phyloP scores from a whole-genome alignment of 2,329 filamentous ascomycete species.

The Pseudonectria foliicola region DNA sequence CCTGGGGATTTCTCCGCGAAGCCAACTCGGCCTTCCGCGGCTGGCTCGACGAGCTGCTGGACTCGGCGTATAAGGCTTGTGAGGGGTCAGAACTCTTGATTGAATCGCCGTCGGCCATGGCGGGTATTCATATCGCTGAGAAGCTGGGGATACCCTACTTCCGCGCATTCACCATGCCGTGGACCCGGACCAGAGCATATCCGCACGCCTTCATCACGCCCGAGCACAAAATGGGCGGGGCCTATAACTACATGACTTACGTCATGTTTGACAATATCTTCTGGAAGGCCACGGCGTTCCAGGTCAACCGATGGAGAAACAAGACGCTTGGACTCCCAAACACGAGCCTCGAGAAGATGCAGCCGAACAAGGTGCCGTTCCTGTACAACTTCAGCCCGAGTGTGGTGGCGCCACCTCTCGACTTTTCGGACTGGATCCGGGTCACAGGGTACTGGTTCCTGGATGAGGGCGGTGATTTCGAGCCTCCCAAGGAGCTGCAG shows the following conservation, averaged over 20 bases:
- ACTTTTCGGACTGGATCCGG: constrained; percentile 96
- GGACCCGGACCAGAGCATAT: constrained; percentile 92
- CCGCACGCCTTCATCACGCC: constrained; percentile 94
- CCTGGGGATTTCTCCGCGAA: constrained; percentile 80
- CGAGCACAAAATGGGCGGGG: constrained; percentile 87
- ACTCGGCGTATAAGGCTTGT: constrained; percentile 75
- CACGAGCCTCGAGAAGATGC: constrained; percentile 83
- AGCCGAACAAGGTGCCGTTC: constrained; percentile 96
- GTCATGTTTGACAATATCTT: constrained; percentile 96
- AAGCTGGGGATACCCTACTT: constrained; percentile 91
- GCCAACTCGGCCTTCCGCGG: constrained; percentile 81
- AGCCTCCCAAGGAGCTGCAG: constrained; percentile 66
- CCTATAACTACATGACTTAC: constrained; percentile 92
- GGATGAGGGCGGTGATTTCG: constrained; percentile 65
- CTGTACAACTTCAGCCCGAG: constrained; percentile 94
- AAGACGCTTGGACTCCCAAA: constrained; percentile 69
- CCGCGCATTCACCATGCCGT: constrained; percentile 96
- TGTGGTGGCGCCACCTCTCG: constrained; percentile 87
- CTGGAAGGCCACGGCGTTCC: constrained; percentile 86
- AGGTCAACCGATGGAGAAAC: constrained; percentile 90
- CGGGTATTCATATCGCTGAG: constrained; percentile 94
- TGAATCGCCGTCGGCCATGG: constrained; percentile 94
- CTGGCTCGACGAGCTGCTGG: constrained; percentile 89
- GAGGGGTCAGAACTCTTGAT: constrained; percentile 85
- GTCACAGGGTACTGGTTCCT: constrained; percentile 98